Conservation (phyloP, 805 yeast species). For the Wickerhamomyces alni region DNA sequence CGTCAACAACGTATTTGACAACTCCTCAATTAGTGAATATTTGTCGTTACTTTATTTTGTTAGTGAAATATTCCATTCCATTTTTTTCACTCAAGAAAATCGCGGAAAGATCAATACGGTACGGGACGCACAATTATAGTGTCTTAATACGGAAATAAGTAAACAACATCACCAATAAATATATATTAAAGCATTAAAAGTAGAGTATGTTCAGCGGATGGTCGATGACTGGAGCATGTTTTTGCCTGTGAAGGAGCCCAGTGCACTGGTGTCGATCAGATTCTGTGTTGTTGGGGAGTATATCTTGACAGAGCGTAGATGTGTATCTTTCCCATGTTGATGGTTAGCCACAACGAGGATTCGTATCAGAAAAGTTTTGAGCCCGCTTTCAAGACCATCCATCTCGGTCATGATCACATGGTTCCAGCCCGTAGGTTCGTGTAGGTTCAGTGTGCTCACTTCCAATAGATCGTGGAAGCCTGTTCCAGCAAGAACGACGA, state of each 20-base stretch:
- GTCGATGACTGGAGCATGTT: conserved; percentile 2
- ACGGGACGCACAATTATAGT: not conserved
- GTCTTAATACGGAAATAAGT: not conserved
- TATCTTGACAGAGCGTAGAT: conserved; percentile 68
- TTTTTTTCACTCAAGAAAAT: too few species aligned
- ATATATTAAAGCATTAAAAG: too few species aligned
- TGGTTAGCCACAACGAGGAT: conserved; percentile 68
- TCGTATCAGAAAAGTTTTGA: conserved; percentile 63
- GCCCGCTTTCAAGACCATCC: conserved; percentile 35
- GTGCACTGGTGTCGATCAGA: conserved; percentile 16
- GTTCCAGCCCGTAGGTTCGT: conserved; percentile 76
- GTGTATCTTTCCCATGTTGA: conserved; percentile 95
- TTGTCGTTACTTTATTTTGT: too few species aligned
- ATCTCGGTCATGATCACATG: conserved; percentile 43
- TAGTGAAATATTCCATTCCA: too few species aligned
- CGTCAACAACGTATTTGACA: too few species aligned
- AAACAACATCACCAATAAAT: too few species aligned
- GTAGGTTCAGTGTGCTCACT: conserved; percentile 52
- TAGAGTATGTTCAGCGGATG: not conserved
- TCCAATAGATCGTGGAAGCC: conserved; percentile 74
- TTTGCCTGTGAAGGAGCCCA: conserved; percentile 21
- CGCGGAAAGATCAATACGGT: not conserved
- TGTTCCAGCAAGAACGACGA: conserved; percentile 64
- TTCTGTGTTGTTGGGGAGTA: conserved; percentile 35
- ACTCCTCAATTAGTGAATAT: too few species aligned